Base-by-base conservation (phyloP, 1,284 basidiomycete genomes). In the Taiwanofungus camphoratus region DNA sequence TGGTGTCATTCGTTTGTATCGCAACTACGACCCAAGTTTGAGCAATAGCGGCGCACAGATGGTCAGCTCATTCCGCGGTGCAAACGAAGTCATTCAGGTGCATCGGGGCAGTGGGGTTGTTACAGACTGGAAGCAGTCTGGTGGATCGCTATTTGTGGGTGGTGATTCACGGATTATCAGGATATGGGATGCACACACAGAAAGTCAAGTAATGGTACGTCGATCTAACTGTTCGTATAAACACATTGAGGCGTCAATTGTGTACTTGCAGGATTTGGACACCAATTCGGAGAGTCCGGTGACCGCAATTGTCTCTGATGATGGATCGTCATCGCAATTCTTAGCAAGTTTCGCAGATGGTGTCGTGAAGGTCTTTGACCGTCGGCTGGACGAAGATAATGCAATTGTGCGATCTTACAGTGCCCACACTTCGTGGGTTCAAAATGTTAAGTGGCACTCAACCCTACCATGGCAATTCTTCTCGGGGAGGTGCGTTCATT, bases 141-240 rank as follows among this genome's bases (percentile, higher is more conserved):
- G 82, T 22, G 96, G 95, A 0, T 82, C 83, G 30, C 68, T 99
- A 23, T 69, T 97, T 11, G 85, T 92, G 9, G 91, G 90, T 8
- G 96, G 96, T 5, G 95, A 99, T 64, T 88, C 91, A 38, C 80
- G 84, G 44, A 82, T 87, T 26, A 85, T 99, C 46, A 77, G 92
- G 40, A 76, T 94, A 1, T 99, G 96, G 96, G 95, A 99, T 62
- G 94, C 93, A 9, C 85, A 92, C 53, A 87, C 90, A 11, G 95
- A 99, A 65, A 79, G 80, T 18, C 84, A 88, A 56, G 69, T 89
- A 26, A 66, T 88, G 65, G 91, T 92, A 53, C 56, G 82, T 56
- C 19, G 20, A 37, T 20, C 18, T 31, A 20, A 22, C 31, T 20
- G 13, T 18, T 39, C 34, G 44, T 35, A 11, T 13, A 40, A 6